Evolutionary conservation across 352 stramenopile genomes (phyloP), one percentile per base, ranked within the genome.

Genomic region (Globisporangium orthogonon): DNA sequence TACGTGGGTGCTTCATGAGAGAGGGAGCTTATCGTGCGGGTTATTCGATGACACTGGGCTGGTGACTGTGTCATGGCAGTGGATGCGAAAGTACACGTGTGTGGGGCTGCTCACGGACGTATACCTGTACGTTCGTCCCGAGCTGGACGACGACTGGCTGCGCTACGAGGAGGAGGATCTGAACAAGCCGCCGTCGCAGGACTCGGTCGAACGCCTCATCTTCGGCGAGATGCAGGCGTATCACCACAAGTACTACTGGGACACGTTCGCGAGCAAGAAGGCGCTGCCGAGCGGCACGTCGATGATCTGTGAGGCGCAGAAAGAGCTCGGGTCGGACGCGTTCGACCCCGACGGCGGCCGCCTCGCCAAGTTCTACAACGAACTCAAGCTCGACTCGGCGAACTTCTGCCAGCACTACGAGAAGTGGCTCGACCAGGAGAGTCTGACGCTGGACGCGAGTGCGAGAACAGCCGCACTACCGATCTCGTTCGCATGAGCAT

Each of bases 201-300:
- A 93, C 58, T 86, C 77, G 9, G 67, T 87, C 18, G 80, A 93
- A 58, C 76, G 78, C 7, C 59, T 91, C n/a, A 65, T 91, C 64
- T 87, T 89, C 63, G 83, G 83, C 10, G 83, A 93, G 58, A 86
- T 93, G 75, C 83, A 93, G 60, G 76, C 80, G n/a, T 93, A 87
- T 59, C 83, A 93, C 45, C 76, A 91, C 69, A 91, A 91, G 53
- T 74, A 89, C 50, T 93, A 93, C 61, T 93, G 83, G 67, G 81
- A 90, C 56, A 79, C 73, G 39, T 65, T 65, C 28, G 71, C 84
- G 52, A 67, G 56, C 15, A 65, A 60, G 45, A 87, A 84, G 50
- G 54, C 74, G 30, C 68, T 89, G 30, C 62, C 76, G 33, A 55
- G 57, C 18, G 73, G 75, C 33, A 61, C 67, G 35, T 86, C 78